phyloP scores from a whole-genome alignment of 495 filamentous ascomycete genomes.

The Penicillium canariense region DNA sequence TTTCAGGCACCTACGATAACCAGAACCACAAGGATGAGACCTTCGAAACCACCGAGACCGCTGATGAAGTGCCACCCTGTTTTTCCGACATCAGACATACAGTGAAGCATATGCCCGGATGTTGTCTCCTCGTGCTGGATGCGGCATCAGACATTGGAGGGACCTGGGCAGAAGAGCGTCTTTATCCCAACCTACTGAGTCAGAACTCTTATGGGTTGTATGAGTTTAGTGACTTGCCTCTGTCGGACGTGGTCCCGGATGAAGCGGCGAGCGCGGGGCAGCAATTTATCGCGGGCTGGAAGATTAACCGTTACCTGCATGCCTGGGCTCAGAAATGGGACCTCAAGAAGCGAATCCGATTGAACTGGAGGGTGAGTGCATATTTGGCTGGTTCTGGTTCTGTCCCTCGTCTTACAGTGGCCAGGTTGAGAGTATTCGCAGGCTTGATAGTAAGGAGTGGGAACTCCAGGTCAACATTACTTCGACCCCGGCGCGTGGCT shows the following conservation, averaged over 20 bases:
- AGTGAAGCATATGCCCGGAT: slow-evolving; percentile 24
- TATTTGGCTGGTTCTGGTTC: not conserved
- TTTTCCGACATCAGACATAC: slow-evolving; percentile 1
- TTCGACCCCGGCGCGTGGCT: not conserved
- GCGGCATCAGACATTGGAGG: slow-evolving; percentile 55
- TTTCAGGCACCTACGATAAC: slow-evolving; percentile 23
- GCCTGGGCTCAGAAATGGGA: slow-evolving; percentile 57
- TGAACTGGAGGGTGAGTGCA: slow-evolving; percentile 47
- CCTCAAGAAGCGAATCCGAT: slow-evolving; percentile 52
- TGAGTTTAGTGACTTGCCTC: slow-evolving; percentile 57
- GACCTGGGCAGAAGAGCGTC: slow-evolving; percentile 57
- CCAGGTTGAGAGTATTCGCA: slow-evolving; percentile 27
- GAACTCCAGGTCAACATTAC: slow-evolving; percentile 17
- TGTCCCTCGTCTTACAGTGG: not conserved
- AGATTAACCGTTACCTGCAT: slow-evolving; percentile 60
- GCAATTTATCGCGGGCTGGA: slow-evolving; percentile 62
- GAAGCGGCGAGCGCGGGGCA: slow-evolving; percentile 35
- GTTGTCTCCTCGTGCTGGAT: slow-evolving; percentile 45
- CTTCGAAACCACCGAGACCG: not conserved
- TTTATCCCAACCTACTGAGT: slow-evolving; percentile 52
- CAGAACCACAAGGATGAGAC: not conserved
- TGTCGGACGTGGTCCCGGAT: slow-evolving; percentile 38
- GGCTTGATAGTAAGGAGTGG: slow-evolving; percentile 28
- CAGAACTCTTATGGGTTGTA: slow-evolving; percentile 38
- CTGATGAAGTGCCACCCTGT: slow-evolving; percentile 4